Percentiles rank a stretch among this genome's conserved stretches.
Evolutionary conservation across 495 filamentous ascomycete genomes (phyloP).

Genomic region (Neurospora sublineolata): DNA sequence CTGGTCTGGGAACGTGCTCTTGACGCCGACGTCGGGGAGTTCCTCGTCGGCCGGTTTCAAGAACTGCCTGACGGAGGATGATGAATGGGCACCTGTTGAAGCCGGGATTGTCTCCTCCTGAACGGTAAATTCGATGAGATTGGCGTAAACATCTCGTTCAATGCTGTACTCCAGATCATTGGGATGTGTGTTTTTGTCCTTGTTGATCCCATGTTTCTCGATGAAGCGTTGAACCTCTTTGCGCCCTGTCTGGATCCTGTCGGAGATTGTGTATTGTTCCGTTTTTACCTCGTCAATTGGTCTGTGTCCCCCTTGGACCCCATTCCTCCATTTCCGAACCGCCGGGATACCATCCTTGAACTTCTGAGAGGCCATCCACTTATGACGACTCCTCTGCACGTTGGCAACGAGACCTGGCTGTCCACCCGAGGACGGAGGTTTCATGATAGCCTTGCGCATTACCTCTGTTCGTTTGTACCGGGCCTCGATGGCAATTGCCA

Average conservation of each 20-base stretch:
- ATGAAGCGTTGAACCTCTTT: not conserved
- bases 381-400: not conserved
- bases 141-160: constrained; percentile 9
- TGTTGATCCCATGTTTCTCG: not conserved
- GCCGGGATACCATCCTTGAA: not conserved
- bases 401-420: not conserved
- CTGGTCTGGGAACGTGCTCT: constrained; percentile 11
- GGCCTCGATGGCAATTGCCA: constrained; percentile 7
- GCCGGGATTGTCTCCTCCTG: not conserved
- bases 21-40: not conserved
- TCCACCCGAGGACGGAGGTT: not conserved
- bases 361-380: not conserved
- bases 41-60: constrained; percentile 4
- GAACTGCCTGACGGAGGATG: not conserved
- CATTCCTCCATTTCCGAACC: not conserved
- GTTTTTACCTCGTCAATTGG: not conserved
- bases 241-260: not conserved
- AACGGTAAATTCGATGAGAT: constrained; percentile 5
- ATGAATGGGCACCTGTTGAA: not conserved
- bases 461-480: constrained; percentile 13
- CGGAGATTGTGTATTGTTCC: not conserved
- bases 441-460: constrained; percentile 8
- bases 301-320: not conserved
- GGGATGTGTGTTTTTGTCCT: not conserved
- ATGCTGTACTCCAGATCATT: constrained; percentile 1